Conservation (phyloP, 257 asterid species). For the Solanum chilense region DNA sequence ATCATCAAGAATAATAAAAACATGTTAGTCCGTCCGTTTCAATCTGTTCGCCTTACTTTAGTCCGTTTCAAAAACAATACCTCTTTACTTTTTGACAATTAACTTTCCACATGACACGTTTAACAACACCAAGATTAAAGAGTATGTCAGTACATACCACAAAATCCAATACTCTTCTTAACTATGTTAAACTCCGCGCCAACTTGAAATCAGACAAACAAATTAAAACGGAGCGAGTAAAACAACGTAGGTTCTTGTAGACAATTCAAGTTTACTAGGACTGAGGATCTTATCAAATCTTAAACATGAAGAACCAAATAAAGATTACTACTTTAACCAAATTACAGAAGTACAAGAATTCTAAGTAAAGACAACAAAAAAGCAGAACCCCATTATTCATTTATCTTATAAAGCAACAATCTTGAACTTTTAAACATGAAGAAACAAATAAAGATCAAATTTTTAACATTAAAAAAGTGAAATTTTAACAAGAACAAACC, state of each 20-base stretch:
- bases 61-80: too few species aligned
- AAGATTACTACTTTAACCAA: background rate
- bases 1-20: background rate
- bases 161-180: background rate
- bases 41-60: background rate
- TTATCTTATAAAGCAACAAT: background rate
- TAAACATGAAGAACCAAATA: background rate
- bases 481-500: background rate
- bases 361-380: background rate
- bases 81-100: background rate
- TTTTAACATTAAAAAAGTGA: background rate
- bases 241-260: background rate
- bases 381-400: background rate
- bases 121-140: too few species aligned
- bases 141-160: background rate
- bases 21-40: background rate
- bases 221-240: background rate
- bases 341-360: background rate
- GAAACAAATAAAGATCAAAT: background rate
- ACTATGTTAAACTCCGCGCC: background rate
- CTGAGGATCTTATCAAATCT: background rate
- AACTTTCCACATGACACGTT: background rate
- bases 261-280: background rate
- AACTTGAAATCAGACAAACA: background rate
- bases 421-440: background rate